Percentiles rank a stretch among this genome's conserved stretches.
phyloP scores from a whole-genome alignment of 495 filamentous ascomycete species.

The Hypoxylon trugodes region DNA sequence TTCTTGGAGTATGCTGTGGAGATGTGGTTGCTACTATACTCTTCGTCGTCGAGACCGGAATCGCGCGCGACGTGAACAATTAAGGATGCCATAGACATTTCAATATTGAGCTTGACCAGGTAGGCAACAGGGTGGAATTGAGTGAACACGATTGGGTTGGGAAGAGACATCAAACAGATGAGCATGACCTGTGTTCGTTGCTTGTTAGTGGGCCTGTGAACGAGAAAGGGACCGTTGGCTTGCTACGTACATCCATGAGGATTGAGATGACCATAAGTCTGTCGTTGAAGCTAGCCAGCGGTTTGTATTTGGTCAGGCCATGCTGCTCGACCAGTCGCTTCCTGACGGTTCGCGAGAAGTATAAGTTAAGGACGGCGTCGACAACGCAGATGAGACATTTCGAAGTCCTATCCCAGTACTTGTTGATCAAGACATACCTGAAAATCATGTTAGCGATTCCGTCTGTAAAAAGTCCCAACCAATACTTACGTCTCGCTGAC shows the following conservation, averaged over 20 bases:
- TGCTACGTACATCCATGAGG: slow-evolving; percentile 54
- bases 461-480: neutral
- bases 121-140: slow-evolving; percentile 61
- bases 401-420: slow-evolving; percentile 53
- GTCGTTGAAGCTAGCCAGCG: slow-evolving; percentile 55
- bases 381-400: slow-evolving; percentile 56
- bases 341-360: slow-evolving; percentile 53
- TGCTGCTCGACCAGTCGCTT: slow-evolving; percentile 52
- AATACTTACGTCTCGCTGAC: slow-evolving; percentile 20
- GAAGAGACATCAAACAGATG: slow-evolving; percentile 46
- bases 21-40: neutral
- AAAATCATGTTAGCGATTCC: neutral
- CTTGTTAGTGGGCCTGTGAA: neutral
- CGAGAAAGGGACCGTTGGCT: neutral
- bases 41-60: slow-evolving; percentile 2
- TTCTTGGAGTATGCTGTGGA: slow-evolving; percentile 17
- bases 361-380: slow-evolving; percentile 55
- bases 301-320: slow-evolving; percentile 55
- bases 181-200: slow-evolving; percentile 38
- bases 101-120: slow-evolving; percentile 63
- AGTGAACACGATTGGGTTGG: slow-evolving; percentile 34
- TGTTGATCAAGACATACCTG: slow-evolving; percentile 53
- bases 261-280: slow-evolving; percentile 55
- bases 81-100: slow-evolving; percentile 60
- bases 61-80: slow-evolving; percentile 44